Conservation (phyloP, 257 asterid species). For the Penstemon newberryi region DNA sequence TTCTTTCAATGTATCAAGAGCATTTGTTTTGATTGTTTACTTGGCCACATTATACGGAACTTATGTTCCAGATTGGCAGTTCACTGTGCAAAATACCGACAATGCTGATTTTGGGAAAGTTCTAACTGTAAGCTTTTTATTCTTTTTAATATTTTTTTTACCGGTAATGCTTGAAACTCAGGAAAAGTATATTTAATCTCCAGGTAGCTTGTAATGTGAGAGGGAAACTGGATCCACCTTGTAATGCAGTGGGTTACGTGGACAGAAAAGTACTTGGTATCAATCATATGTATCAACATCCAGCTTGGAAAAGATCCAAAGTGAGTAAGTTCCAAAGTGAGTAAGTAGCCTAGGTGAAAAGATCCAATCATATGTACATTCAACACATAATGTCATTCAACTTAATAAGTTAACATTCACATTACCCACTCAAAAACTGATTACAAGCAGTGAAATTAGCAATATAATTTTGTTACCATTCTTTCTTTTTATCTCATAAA, state of each 20-base stretch:
- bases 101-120: conserved; percentile 54
- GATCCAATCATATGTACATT: no score
- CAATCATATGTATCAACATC: conserved; percentile 69
- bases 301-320: conserved; percentile 82
- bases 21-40: conserved; percentile 52
- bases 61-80: conserved; percentile 77
- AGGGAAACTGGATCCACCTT: conserved; percentile 66
- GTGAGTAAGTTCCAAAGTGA: conserved; percentile 48
- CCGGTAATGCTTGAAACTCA: neutral
- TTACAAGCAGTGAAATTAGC: no score
- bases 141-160: conserved; percentile 4
- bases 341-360: conserved; percentile 11
- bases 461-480: no score
- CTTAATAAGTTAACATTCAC: no score
- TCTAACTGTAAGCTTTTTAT: conserved; percentile 46
- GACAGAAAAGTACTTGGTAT: conserved; percentile 71
- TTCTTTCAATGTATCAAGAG: conserved; percentile 10
- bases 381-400: no score
- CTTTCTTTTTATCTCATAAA: no score
- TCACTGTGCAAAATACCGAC: conserved; percentile 45
- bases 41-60: conserved; percentile 56
- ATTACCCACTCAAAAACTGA: no score
- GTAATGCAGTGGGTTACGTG: conserved; percentile 76
- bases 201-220: conserved; percentile 64
- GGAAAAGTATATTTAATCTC: conserved; percentile 13